Evolutionary conservation across 2,329 filamentous ascomycete genomes (phyloP).

Genomic region (Colletotrichum tofieldiae): DNA sequence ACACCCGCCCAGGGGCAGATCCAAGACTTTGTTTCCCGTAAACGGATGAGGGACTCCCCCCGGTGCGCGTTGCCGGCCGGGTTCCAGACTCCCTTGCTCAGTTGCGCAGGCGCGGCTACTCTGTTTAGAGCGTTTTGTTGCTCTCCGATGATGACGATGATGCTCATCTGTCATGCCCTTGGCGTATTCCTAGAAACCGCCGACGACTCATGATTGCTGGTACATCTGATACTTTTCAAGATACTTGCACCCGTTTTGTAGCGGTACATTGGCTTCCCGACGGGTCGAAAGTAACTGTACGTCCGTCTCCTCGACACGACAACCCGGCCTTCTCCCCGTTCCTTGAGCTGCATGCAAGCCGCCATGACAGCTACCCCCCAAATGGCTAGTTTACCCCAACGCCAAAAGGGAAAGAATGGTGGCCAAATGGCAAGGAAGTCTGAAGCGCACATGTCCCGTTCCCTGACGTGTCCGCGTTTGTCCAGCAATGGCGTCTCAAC

Average conservation of each 20-base stretch:
- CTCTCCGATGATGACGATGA: neutral
- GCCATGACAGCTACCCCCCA: constrained; percentile 6
- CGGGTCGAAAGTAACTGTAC: neutral
- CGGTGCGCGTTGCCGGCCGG: constrained; percentile 23
- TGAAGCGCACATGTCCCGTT: constrained; percentile 16
- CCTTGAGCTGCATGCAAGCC: constrained; percentile 7
- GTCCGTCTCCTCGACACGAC: too few relatives aligned
- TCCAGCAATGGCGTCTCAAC: constrained; percentile 6
- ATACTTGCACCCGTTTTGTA: constrained; percentile 24
- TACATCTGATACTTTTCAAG: constrained; percentile 22
- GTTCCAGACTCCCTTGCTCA: neutral
- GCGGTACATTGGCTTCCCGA: neutral
- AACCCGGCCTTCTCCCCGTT: constrained; percentile 29
- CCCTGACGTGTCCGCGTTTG: constrained; percentile 4
- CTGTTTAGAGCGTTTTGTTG: neutral
- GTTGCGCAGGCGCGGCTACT: constrained; percentile 1
- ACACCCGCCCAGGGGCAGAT: constrained; percentile 4
- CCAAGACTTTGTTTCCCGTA: constrained; percentile 12
- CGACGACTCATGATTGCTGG: constrained; percentile 9
- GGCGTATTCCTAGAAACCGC: constrained; percentile 7
- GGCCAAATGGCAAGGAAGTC: constrained; percentile 13
- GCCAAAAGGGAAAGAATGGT: constrained; percentile 16
- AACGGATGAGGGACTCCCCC: neutral
- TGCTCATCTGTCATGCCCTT: constrained; percentile 4
- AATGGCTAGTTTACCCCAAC: neutral